Conservation (phyloP, 106 monocot species). For the Phalaenopsis aphrodite region DNA sequence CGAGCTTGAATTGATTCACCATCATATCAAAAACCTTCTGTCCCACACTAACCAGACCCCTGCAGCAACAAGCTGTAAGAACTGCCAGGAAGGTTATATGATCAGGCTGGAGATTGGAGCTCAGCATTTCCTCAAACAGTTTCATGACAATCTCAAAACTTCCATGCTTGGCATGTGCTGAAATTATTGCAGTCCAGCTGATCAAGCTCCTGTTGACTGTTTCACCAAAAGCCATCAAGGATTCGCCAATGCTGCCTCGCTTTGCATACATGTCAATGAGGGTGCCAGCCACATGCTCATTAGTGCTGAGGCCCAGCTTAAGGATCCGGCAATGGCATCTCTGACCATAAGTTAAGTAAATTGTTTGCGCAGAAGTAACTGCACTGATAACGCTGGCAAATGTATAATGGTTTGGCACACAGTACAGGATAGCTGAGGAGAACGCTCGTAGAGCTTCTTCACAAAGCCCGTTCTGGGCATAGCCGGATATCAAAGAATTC, state of each 20-base stretch:
- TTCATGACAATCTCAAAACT: conserved; percentile 41
- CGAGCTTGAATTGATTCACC: conserved; percentile 17
- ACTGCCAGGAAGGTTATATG: conserved; percentile 56
- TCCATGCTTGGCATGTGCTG: conserved; percentile 65
- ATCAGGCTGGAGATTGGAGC: conserved; percentile 41
- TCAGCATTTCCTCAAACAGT: conserved; percentile 50
- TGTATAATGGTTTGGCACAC: conserved; percentile 62
- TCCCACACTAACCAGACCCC: conserved; percentile 55
- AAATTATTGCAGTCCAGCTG: conserved; percentile 76
- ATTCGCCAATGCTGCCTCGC: conserved; percentile 41
- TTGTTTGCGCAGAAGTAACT: conserved; percentile 37
- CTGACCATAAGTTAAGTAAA: conserved; percentile 47
- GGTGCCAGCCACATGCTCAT: conserved; percentile 52
- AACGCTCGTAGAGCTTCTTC: conserved; percentile 51
- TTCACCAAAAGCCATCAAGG: conserved; percentile 37
- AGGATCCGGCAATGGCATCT: conserved; percentile 44
- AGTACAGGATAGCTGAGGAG: conserved; percentile 32
- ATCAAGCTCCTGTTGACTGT: conserved; percentile 30
- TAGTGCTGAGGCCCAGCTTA: conserved; percentile 45
- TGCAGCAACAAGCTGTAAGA: conserved; percentile 67
- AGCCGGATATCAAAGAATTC: conserved; percentile 75
- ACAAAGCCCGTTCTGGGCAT: conserved; percentile 46
- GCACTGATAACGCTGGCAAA: conserved; percentile 72
- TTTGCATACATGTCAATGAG: conserved; percentile 74
- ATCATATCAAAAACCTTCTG: conserved; percentile 44